These are phyloP conservation scores for Rhodotorula kratochvilovae DNA, from an alignment of 768 basidiomycete species.

Conservation along the genomic window DNA sequence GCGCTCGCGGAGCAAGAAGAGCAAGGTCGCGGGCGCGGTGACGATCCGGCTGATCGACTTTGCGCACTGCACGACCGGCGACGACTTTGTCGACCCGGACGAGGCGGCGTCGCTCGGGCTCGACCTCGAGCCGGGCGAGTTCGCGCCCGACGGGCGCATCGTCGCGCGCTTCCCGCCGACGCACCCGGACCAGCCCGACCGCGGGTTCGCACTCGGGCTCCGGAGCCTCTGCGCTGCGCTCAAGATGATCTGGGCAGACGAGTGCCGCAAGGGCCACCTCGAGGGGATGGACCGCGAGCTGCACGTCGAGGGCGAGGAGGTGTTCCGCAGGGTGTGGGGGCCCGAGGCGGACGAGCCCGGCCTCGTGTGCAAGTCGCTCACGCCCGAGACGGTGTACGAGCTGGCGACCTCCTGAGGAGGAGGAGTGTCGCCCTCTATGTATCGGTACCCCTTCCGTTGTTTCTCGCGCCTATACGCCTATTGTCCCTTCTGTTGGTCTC, in stretches of 20 bases:
- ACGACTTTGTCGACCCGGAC: conserved; percentile 64
- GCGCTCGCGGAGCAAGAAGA: conserved; percentile 72
- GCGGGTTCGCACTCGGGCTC: conserved; percentile 88
- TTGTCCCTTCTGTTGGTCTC: neutral
- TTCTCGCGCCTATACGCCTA: neutral
- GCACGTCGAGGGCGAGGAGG: conserved; percentile 67
- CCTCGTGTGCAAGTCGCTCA: conserved; percentile 13
- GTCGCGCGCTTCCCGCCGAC: conserved; percentile 93
- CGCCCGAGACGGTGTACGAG: conserved; percentile 19
- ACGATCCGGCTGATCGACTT: conserved; percentile 97
- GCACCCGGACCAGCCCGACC: conserved; percentile 79
- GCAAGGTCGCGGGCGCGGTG: conserved; percentile 74
- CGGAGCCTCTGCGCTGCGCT: conserved; percentile 71
- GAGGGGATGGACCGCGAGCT: conserved; percentile 56
- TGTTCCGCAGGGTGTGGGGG: conserved; percentile 62
- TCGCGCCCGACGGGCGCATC: conserved; percentile 69
- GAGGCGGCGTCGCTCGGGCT: conserved; percentile 55
- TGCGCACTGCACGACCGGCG: conserved; percentile 93
- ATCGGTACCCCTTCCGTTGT: neutral
- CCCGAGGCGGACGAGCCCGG: conserved; percentile 11
- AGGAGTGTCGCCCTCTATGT: neutral
- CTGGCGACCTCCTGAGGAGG: conserved; percentile 3
- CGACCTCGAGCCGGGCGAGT: conserved; percentile 51
- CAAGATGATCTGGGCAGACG: conserved; percentile 81
- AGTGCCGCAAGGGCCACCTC: conserved; percentile 55